phyloP scores from a whole-genome alignment of 2,329 filamentous ascomycete genomes.

The Fusarium mexicanum region DNA sequence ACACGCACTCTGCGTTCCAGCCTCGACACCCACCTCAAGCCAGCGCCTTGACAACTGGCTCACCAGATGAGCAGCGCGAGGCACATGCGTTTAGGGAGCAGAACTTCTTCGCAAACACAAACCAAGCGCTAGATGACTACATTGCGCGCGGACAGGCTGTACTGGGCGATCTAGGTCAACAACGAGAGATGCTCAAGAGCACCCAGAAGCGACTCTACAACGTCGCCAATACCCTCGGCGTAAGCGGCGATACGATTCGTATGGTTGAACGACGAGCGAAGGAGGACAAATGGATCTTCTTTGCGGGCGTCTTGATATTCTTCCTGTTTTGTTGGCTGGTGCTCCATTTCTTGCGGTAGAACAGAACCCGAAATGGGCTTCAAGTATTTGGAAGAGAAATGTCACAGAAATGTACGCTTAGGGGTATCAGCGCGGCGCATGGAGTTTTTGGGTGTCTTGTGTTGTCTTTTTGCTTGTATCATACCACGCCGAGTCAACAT shows the following conservation, averaged over 20 bases:
- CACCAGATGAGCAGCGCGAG: slow-evolving; percentile 76
- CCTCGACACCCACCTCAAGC: slow-evolving; percentile 55
- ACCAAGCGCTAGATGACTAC: slow-evolving; percentile 91
- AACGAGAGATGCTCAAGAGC: slow-evolving; percentile 93
- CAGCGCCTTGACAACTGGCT: slow-evolving; percentile 52
- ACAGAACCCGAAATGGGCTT: background rate
- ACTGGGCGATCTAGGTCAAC: slow-evolving; percentile 85
- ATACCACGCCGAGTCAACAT: slow-evolving; percentile 20
- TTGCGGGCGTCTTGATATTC: slow-evolving; percentile 85
- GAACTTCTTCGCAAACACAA: slow-evolving; percentile 83
- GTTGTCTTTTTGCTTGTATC: slow-evolving; percentile 24
- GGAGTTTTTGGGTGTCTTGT: slow-evolving; percentile 36
- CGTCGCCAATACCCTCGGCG: slow-evolving; percentile 91
- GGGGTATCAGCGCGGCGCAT: slow-evolving; percentile 44
- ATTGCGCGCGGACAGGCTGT: slow-evolving; percentile 91
- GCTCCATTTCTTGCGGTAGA: slow-evolving; percentile 77
- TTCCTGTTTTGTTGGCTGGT: slow-evolving; percentile 93
- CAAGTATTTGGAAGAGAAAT: background rate
- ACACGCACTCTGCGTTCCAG: slow-evolving; percentile 50
- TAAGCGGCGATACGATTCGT: slow-evolving; percentile 94
- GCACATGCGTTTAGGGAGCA: slow-evolving; percentile 88
- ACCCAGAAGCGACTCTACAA: slow-evolving; percentile 92
- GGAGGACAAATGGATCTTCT: slow-evolving; percentile 99
- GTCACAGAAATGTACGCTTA: slow-evolving; percentile 19
- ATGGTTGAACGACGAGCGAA: slow-evolving; percentile 93